Evolutionary conservation across 1,139 yeast genomes (phyloP), one percentile per base, ranked within the genome.

Genomic region (Tardiomyces digboiensis): DNA sequence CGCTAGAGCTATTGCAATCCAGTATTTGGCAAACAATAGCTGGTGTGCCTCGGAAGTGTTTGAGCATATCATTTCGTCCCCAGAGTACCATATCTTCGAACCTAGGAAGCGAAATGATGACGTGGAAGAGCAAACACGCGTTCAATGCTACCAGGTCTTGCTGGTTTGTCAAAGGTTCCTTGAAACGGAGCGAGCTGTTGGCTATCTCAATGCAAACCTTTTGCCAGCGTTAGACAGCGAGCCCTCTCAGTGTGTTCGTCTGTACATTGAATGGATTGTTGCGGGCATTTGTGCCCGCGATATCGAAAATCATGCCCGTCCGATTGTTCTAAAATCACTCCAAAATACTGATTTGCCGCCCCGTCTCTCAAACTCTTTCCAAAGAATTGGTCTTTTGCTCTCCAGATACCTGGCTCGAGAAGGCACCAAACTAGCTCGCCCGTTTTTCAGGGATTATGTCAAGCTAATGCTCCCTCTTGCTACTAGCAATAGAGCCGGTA

Each of bases 401-500:
- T 70, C 74, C 43, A 63, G 72, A 54, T 74, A 76, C 26, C 58
- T 78, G 41, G 39, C 6, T 40, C 26, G 26, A 7, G 14, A 26
- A 8, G 14, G 19, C 29, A n/a, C 39, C 5, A 29, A 18, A 46
- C 51, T 41, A 43, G 43, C 26, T 14, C 39, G 42, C 2, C 46
- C 45, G 13, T 59, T 48, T 45, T 59, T 43, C 44, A 33, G 44
- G 42, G 45, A 48, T 20, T 65, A 53, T 40, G 46, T 65, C 12
- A 42, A 49, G 18, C 50, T 50, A 10, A 52, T 80, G 36, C 60
- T 84, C 16, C 80, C 91, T 0, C 77, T 80, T 38, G 79, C 94
- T n/a, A 78, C 95, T 0, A 82, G 95, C 7, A 87, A 84, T 58
- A 80, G 85, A 54, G 94, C 95, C 0, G 66, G 80, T 21, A 75